Evolutionary conservation across 73 alveolate genomes (phyloP).

Genomic region (Urostyla sp.): DNA sequence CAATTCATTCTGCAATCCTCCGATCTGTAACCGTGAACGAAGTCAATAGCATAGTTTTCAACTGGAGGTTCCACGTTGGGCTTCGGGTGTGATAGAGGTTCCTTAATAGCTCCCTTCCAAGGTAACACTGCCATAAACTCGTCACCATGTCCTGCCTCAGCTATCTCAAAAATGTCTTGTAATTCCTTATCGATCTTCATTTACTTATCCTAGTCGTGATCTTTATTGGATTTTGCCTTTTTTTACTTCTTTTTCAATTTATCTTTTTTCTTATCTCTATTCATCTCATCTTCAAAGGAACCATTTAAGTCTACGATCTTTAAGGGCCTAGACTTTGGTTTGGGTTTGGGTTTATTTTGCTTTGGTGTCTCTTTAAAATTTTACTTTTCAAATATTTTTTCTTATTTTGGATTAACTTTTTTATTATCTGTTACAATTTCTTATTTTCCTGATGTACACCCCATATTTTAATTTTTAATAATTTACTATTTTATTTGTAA

Average conservation of each 20-base stretch:
- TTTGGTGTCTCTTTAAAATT: no score
- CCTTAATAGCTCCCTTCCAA: constrained; percentile 82
- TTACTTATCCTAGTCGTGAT: neutral
- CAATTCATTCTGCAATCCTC: constrained; percentile 90
- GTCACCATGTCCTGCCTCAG: constrained; percentile 82
- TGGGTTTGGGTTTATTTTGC: no score
- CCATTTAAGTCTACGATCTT: no score
- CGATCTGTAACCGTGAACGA: constrained; percentile 92
- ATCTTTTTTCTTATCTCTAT: neutral
- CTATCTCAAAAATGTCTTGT: constrained; percentile 68
- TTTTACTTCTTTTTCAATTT: neutral
- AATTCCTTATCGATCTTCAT: constrained; percentile 32
- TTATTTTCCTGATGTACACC: no score
- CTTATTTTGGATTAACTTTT: no score
- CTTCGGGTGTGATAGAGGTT: constrained; percentile 69
- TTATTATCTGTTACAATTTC: no score
- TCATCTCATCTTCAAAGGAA: constrained; percentile 8
- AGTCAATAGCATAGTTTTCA: constrained; percentile 85
- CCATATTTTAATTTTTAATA: no score
- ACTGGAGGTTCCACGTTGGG: constrained; percentile 72
- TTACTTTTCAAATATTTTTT: no score
- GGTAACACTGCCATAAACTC: constrained; percentile 79
- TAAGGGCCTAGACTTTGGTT: no score
- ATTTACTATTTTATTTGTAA: no score
- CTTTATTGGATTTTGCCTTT: constrained; percentile 21